Conservation (phyloP, 2,329 filamentous ascomycete species). For the Ophiocordyceps camponoti-leonardi region DNA sequence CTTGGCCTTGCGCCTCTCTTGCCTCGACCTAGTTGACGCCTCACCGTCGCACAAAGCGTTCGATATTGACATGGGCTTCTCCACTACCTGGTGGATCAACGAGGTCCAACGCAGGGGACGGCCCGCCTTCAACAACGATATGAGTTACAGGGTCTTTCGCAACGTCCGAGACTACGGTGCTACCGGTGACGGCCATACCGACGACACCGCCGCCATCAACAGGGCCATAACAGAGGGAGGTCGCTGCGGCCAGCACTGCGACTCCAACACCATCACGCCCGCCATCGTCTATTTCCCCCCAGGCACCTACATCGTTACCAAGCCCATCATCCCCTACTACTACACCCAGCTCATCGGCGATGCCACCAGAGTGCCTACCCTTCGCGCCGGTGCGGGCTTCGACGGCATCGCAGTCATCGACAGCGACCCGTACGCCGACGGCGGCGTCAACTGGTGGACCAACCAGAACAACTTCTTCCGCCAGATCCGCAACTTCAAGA, state of each 20-base stretch:
- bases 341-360: slow-evolving; percentile 90
- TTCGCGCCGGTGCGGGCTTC: slow-evolving; percentile 24
- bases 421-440: slow-evolving; percentile 4
- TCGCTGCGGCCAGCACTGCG: slow-evolving; percentile 39
- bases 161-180: background rate
- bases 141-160: slow-evolving; percentile 43
- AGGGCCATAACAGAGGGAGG: background rate
- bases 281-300: slow-evolving; percentile 85
- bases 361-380: slow-evolving; percentile 48
- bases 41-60: background rate
- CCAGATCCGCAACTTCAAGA: slow-evolving; percentile 6
- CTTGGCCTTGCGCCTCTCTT: slow-evolving; percentile 24
- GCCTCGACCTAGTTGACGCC: slow-evolving; percentile 6
- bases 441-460: background rate
- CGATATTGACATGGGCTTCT: background rate
- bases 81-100: slow-evolving; percentile 52
- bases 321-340: slow-evolving; percentile 70
- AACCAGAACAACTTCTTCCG: slow-evolving; percentile 5
- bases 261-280: slow-evolving; percentile 67
- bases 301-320: slow-evolving; percentile 68
- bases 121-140: slow-evolving; percentile 35
- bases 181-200: background rate
- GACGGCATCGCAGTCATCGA: slow-evolving; percentile 3
- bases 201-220: slow-evolving; percentile 1
- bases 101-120: slow-evolving; percentile 51